Base-by-base conservation (phyloP, 2,329 filamentous ascomycete genomes). In the Hansfordia pulvinata region DNA sequence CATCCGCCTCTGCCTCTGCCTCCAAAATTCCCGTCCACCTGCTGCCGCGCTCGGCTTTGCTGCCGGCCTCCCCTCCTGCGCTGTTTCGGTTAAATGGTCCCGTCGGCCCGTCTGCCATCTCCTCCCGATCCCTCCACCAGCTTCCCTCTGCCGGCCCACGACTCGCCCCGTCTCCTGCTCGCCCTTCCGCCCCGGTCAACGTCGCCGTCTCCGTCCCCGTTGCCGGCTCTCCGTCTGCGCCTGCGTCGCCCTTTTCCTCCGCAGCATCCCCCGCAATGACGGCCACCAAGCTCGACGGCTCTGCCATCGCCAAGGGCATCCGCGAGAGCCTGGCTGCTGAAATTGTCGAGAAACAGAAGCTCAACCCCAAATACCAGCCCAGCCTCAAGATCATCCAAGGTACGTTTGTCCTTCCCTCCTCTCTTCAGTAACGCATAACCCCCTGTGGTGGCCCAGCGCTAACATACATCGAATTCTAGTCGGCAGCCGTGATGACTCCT, bases 371-470 rank as follows among this genome's bases (percentile, higher is more conserved):
- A 42, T 98, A 85, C 64, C 76, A 77, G 58, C 90, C 90, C 27
- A 80, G 71, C 38, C 66, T 98, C 51, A 90, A 85, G 53, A 98
- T 98, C 52, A 78, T 98, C 39, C 90, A 98, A 71, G 81, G 83
- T 86, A 53, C 43, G 68, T 50, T 20, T 20, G 19, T 12, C 17
- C 11, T 32, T 19, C 20, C 27, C 28, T 17, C 33, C 17, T 22
- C 13, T 14, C 27, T 11, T 31, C 6, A 22, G n/a, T 8, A 8
- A 21, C 10, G 19, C 19, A 12, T 14, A 8, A 4, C 12, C 7
- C 14, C 13, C 12, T 11, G 15, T 4, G 9, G 8, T n/a, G 14
- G 10, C 8, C 6, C 6, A 10, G 14, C 10, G 10, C 23, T 24
- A 17, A 24, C 23, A 16, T 9, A 7, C 6, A 10, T 16, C 7